Conservation (phyloP, 192 early-diverging fungal species). For the Chytriomyces hyalinus region DNA sequence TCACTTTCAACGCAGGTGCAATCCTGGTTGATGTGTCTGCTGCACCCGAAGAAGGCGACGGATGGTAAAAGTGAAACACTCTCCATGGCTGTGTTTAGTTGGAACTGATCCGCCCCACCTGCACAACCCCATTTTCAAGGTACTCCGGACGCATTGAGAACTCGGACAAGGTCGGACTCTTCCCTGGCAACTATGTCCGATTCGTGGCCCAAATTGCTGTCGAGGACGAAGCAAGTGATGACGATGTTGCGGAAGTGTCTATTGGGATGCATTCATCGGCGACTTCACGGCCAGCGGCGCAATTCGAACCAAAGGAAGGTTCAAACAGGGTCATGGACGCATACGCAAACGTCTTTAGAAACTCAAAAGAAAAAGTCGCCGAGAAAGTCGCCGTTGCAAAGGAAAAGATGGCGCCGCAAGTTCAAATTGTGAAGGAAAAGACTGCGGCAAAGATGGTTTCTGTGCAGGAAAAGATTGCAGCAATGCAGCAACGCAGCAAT, state of each 20-base stretch:
- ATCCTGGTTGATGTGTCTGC: slow-evolving; percentile 49
- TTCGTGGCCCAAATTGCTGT: slow-evolving; percentile 6
- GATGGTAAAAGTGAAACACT: slow-evolving; percentile 43
- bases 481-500: neutral
- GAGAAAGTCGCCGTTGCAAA: slow-evolving; percentile 5
- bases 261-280: neutral
- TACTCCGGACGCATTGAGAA: slow-evolving; percentile 54
- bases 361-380: neutral
- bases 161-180: slow-evolving; percentile 53
- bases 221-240: neutral
- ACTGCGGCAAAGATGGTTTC: neutral
- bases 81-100: no score
- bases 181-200: slow-evolving; percentile 66
- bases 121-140: no score
- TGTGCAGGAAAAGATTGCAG: neutral
- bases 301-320: no score
- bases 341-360: neutral
- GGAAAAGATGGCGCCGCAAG: slow-evolving; percentile 1
- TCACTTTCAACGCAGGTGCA: slow-evolving; percentile 61
- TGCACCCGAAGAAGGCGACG: slow-evolving; percentile 55
- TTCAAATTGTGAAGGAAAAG: neutral
- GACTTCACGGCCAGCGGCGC: no score
- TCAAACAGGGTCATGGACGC: no score
- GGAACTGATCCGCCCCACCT: no score
- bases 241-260: neutral